Base-by-base conservation (phyloP, 225 moss, liverwort and hornwort genomes). In the Sphagnum contortum region DNA sequence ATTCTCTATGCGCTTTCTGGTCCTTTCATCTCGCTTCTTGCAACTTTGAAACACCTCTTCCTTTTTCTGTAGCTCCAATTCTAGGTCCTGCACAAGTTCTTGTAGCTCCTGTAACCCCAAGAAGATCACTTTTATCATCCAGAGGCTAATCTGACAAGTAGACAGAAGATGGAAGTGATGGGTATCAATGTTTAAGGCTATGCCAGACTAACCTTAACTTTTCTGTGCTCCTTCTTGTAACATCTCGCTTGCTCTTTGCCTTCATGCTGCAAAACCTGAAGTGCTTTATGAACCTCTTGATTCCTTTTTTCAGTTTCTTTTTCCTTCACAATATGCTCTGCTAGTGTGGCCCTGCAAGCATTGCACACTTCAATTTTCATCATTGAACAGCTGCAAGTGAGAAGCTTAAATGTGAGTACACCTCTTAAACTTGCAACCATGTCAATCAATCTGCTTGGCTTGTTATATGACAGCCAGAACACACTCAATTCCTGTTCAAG, bases 21-120 rank as follows among this genome's bases (percentile, higher is more conserved):
- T 61, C 66, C 69, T 85, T 66, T 85, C 85, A 72, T 79, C 80
- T 8, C 78, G 79, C 66, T 82, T 85, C 69, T 64, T 76, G 60
- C 45, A 66, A 62, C 61, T 76, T 66, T 84, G 76, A 48, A 76
- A 69, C 69, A 82, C 76, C 72, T 90, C 90, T 12, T 85, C 85
- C 63, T 83, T 86, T 50, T 81, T 86, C 49, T 81, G 80, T n/a
- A 86, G 65, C 48, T 75, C 73, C 64, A 80, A 13, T 61, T 83
- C 87, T 66, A 90, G 70, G 61, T 88, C 82, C n/a, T 73, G 82
- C 63, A 87, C 61, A 68, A 71, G 59, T 61, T 63, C 72, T 51
- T 85, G 80, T 66, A 90, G 80, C 68, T 88, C 85, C 90, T 90
- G 78, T 60, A 13, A 44, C 10, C 58, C 58, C 12, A 3, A 2